phyloP scores from a whole-genome alignment of 164 flowering plant genomes.

The Annona squamosa region DNA sequence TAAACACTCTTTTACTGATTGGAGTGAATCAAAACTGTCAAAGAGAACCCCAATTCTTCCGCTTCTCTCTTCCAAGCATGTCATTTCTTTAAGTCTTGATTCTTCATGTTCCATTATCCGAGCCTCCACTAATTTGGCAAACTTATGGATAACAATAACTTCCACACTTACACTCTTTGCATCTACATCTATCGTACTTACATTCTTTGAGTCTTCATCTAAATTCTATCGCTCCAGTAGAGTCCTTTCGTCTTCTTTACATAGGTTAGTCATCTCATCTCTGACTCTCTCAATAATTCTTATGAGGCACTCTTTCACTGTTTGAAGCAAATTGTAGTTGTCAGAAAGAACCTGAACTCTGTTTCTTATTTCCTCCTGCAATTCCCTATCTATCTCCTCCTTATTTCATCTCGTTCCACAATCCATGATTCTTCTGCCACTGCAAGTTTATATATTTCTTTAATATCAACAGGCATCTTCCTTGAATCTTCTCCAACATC shows the following conservation, averaged over 20 bases:
- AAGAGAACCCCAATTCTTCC: slow-evolving; percentile 12
- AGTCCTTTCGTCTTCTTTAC: slow-evolving; percentile 4
- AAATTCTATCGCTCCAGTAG: slow-evolving; percentile 4
- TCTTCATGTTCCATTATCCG: slow-evolving; percentile 32
- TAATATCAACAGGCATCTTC: slow-evolving; percentile 13
- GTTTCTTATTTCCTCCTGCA: slow-evolving; percentile 18
- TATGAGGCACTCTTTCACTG: slow-evolving; percentile 28
- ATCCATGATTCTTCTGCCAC: slow-evolving; percentile 28
- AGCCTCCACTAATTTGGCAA: slow-evolving; percentile 26
- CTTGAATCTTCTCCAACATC: slow-evolving; percentile 24
- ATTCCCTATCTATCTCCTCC: slow-evolving; percentile 30
- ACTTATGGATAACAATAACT: slow-evolving; percentile 12
- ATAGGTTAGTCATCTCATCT: slow-evolving; percentile 18
- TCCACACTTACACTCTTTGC: slow-evolving; percentile 12
- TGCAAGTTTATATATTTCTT: slow-evolving; percentile 18
- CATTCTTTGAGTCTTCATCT: slow-evolving; percentile 22
- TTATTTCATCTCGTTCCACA: slow-evolving; percentile 28
- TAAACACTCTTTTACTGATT: slow-evolving; percentile 28
- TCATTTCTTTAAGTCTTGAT: slow-evolving; percentile 43
- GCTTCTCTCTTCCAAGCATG: slow-evolving; percentile 18
- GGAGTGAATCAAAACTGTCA: slow-evolving; percentile 14
- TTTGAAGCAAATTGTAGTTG: slow-evolving; percentile 14
- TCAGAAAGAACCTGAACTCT: slow-evolving; percentile 10
- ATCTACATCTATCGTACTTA: no score
- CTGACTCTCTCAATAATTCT: slow-evolving; percentile 29